phyloP scores from a whole-genome alignment of 306 rosid genomes.

The Pyrus bretschneideri region DNA sequence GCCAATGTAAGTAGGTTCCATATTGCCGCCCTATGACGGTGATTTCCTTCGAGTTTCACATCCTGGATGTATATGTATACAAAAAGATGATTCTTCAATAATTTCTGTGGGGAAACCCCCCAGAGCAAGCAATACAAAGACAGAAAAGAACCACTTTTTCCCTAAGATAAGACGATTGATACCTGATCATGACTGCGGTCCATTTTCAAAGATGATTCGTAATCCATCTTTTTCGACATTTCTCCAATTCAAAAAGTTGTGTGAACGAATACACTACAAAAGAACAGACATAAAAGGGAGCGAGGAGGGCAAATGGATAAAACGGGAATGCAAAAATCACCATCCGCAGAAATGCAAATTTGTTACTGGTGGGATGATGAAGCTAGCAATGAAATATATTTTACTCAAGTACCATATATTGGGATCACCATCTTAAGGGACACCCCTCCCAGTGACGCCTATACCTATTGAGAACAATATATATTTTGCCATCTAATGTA shows the following conservation, averaged over 20 bases:
- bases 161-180: slow-evolving; percentile 26
- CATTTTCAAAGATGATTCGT: slow-evolving; percentile 16
- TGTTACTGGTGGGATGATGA: background rate
- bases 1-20: slow-evolving; percentile 1
- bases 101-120: slow-evolving; percentile 21
- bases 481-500: background rate
- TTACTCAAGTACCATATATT: background rate
- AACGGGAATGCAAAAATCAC: no score
- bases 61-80: background rate
- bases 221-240: slow-evolving; percentile 18
- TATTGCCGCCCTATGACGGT: background rate
- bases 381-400: background rate
- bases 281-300: no score
- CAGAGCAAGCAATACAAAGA: slow-evolving; percentile 10
- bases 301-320: no score
- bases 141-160: slow-evolving; percentile 26
- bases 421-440: background rate
- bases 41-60: background rate
- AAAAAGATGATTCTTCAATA: slow-evolving; percentile 27
- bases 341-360: no score
- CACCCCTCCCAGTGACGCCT: background rate
- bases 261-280: background rate
- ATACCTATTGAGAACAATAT: background rate
- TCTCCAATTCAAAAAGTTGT: slow-evolving; percentile 23
- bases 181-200: slow-evolving; percentile 18